phyloP scores from a whole-genome alignment of 768 basidiomycete species.

The Serpula lacrymans region DNA sequence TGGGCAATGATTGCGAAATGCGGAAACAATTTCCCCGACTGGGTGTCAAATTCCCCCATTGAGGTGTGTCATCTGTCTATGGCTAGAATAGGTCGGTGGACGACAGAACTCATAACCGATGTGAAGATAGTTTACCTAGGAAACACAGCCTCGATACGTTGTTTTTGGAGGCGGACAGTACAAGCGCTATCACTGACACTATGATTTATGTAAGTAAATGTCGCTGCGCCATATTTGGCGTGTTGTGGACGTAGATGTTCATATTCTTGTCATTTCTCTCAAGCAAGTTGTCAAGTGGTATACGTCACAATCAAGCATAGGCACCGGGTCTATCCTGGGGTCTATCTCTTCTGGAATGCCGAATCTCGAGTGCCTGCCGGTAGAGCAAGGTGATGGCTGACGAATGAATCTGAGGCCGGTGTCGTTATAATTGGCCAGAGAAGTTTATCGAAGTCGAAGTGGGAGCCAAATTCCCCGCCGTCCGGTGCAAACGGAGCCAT shows the following conservation, averaged over 20 bases:
- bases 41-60: constrained; percentile 9
- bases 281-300: constrained; percentile 2
- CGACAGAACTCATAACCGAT: too few species aligned
- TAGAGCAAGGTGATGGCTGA: too few species aligned
- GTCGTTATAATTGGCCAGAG: constrained; percentile 10
- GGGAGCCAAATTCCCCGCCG: constrained; percentile 4
- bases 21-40: constrained; percentile 22
- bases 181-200: constrained; percentile 7
- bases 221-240: background rate
- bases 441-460: constrained; percentile 3
- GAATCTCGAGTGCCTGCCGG: constrained; percentile 14
- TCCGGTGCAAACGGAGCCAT: constrained; percentile 20
- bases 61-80: constrained; percentile 14
- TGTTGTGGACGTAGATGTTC: too few species aligned
- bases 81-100: too few species aligned
- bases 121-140: too few species aligned
- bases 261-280: constrained; percentile 9
- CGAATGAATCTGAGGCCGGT: constrained; percentile 3
- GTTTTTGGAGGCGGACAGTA: too few species aligned
- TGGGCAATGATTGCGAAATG: too few species aligned
- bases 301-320: constrained; percentile 14
- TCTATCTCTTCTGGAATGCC: constrained; percentile 2
- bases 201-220: background rate
- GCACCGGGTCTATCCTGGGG: constrained; percentile 15
- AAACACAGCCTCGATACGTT: too few species aligned